Conservation (phyloP, 805 yeast genomes). For the Saturnispora sanitii region DNA sequence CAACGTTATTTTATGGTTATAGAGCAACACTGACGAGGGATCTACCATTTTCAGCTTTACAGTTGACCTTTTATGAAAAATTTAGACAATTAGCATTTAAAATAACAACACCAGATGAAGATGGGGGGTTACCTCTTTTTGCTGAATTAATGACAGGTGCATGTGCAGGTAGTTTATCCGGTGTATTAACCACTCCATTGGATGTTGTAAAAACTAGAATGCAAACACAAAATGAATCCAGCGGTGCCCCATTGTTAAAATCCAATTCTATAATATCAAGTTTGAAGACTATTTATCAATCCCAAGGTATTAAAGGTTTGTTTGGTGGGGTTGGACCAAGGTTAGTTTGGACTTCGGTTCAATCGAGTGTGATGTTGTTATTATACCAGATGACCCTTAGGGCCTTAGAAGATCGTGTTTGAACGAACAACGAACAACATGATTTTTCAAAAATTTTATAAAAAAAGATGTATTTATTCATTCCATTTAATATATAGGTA, state of each 20-base stretch:
- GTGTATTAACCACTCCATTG: constrained; percentile 78
- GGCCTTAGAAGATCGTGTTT: constrained; percentile 25
- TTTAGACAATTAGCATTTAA: constrained; percentile 53
- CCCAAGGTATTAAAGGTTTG: constrained; percentile 71
- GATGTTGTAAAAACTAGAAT: constrained; percentile 89
- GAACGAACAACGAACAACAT: too few species aligned
- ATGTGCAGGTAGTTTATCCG: constrained; percentile 90
- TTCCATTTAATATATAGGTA: too few species aligned
- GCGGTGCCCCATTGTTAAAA: constrained; percentile 16
- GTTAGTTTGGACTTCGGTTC: constrained; percentile 92
- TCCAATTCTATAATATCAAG: constrained; percentile 44
- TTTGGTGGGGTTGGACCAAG: constrained; percentile 97
- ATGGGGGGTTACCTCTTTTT: constrained; percentile 36
- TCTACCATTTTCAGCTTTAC: constrained; percentile 91
- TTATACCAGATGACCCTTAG: constrained; percentile 73
- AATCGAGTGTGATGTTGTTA: constrained; percentile 87
- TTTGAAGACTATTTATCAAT: constrained; percentile 44
- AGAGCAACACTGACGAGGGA: constrained; percentile 90
- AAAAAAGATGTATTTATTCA: too few species aligned
- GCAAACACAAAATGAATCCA: constrained; percentile 60
- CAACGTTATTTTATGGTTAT: constrained; percentile 80
- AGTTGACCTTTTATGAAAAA: constrained; percentile 89
- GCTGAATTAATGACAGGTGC: constrained; percentile 84
- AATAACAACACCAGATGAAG: constrained; percentile 16
- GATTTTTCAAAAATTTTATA: too few species aligned